Conservation (phyloP, 306 rosid genomes). For the Ceratonia siliqua region DNA sequence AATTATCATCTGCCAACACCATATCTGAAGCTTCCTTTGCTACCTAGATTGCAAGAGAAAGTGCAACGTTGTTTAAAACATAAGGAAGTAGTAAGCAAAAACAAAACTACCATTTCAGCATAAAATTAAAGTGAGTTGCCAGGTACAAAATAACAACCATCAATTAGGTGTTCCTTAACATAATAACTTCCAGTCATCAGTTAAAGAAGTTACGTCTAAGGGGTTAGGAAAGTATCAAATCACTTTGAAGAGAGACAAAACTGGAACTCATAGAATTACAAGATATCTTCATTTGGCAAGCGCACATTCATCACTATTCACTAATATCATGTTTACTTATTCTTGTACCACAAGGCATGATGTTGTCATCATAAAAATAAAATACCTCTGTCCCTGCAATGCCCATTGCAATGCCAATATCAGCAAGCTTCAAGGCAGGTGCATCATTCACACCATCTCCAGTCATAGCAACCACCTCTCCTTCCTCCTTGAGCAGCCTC, state of each 20-base stretch:
- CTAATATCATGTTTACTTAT: not conserved
- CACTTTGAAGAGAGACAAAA: not conserved
- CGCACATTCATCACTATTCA: constrained; percentile 6
- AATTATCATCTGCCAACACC: constrained; percentile 96
- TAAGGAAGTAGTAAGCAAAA: not conserved
- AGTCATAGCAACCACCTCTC: constrained; percentile 91
- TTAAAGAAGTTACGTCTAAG: not conserved
- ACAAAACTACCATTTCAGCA: not conserved
- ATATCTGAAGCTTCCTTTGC: constrained; percentile 98
- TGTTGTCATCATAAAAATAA: not conserved
- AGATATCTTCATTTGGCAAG: not conserved
- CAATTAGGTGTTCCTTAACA: not conserved
- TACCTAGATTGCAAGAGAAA: constrained; percentile 54
- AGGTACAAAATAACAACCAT: not conserved
- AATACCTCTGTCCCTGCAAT: constrained; percentile 94
- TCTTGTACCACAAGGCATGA: not conserved
- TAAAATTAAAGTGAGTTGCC: not conserved
- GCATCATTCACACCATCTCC: constrained; percentile 98
- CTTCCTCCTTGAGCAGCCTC: constrained; percentile 82
- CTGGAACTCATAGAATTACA: not conserved
- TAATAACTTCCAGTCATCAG: not conserved
- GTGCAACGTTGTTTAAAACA: not conserved
- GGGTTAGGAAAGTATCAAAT: not conserved
- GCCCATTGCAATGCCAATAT: constrained; percentile 98
- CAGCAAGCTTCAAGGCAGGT: constrained; percentile 95